phyloP scores from a whole-genome alignment of 1,284 basidiomycete genomes.

The Apiotrichum gamsii region DNA sequence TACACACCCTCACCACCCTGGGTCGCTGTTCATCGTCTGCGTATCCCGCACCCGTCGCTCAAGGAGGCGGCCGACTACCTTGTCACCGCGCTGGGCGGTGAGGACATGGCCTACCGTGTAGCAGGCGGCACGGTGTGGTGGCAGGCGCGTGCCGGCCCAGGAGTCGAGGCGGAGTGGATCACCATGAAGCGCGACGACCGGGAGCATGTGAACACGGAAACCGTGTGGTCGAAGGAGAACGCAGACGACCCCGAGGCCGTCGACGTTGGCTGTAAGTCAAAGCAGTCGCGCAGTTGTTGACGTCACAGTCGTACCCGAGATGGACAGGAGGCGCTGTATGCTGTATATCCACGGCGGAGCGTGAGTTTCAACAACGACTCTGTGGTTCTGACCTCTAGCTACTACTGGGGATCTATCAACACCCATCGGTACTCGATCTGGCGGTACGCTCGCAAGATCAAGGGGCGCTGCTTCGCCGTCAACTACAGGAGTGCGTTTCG shows the following conservation, averaged over 20 bases:
- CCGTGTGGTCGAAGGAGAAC: conserved; percentile 21
- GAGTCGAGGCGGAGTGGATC: conserved; percentile 90
- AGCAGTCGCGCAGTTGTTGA: neutral
- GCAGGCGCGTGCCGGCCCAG: conserved; percentile 73
- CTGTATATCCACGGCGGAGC: conserved; percentile 68
- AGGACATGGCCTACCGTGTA: conserved; percentile 63
- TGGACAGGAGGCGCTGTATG: conserved; percentile 81
- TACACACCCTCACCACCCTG: conserved; percentile 82
- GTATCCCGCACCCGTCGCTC: conserved; percentile 61
- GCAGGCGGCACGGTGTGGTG: conserved; percentile 94
- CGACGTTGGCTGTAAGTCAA: conserved; percentile 23
- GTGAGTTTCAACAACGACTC: conserved; percentile 9
- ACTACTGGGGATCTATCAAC: conserved; percentile 53
- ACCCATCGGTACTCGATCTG: conserved; percentile 69
- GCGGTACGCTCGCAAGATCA: conserved; percentile 80
- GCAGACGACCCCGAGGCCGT: conserved; percentile 12
- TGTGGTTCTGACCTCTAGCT: conserved; percentile 20
- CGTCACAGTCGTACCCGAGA: conserved; percentile 54
- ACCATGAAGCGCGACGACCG: conserved; percentile 54
- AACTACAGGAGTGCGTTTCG: conserved; percentile 61
- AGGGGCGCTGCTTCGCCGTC: conserved; percentile 79
- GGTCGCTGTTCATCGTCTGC: conserved; percentile 69
- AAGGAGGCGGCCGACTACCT: conserved; percentile 70
- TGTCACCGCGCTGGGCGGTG: conserved; percentile 75
- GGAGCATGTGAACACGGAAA: conserved; percentile 12